Evolutionary conservation across 106 monocot genomes (phyloP).

Genomic region (Agapanthus africanus): DNA sequence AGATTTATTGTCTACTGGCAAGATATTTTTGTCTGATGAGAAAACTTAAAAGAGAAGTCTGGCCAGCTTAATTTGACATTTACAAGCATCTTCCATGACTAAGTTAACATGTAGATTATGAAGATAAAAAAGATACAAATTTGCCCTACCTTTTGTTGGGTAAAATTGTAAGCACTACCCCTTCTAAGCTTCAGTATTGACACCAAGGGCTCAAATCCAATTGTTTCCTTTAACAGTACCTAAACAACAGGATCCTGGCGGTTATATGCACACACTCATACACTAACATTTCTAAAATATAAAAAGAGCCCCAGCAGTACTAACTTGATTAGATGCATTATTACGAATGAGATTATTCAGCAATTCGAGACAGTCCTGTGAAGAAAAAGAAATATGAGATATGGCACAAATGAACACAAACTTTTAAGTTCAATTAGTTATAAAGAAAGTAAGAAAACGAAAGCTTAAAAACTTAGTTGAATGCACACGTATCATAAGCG

Average conservation of each 20-base stretch:
- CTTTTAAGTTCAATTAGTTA: background rate
- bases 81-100: background rate
- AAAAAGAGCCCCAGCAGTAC: background rate
- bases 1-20: constrained; percentile 95
- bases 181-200: constrained; percentile 84
- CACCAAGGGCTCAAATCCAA: constrained; percentile 84
- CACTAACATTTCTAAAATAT: background rate
- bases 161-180: constrained; percentile 95
- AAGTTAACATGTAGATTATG: background rate
- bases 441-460: background rate
- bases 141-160: constrained; percentile 85
- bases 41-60: constrained; percentile 5
- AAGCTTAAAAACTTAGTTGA: too few species aligned
- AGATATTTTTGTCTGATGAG: constrained; percentile 15
- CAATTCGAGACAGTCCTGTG: constrained; percentile 93
- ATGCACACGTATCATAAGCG: too few species aligned
- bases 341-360: constrained; percentile 89
- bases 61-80: background rate
- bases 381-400: constrained; percentile 2
- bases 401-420: background rate
- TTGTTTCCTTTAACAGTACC: constrained; percentile 80
- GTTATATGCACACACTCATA: constrained; percentile 1
- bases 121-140: background rate
- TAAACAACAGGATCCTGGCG: constrained; percentile 24
- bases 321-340: constrained; percentile 89